phyloP scores from a whole-genome alignment of 1,139 yeast species.

The Suhomyces wounanorum region DNA sequence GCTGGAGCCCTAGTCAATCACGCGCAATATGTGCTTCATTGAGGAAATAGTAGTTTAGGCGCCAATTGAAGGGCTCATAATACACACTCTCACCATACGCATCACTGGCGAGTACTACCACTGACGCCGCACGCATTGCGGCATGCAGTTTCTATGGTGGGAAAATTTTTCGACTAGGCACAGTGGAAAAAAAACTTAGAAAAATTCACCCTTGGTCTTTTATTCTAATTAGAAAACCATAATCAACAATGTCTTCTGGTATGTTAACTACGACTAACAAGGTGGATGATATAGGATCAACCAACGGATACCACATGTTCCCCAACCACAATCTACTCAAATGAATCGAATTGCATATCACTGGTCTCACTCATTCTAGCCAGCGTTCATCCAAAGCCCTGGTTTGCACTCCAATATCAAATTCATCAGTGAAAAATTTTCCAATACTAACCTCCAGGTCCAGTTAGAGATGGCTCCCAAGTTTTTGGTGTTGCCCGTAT shows the following conservation, averaged over 20 bases:
- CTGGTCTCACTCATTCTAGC: not conserved
- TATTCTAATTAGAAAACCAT: conserved; percentile 25
- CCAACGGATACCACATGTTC: not conserved
- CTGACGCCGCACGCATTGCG: conserved; percentile 13
- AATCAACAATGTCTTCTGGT: conserved; percentile 25
- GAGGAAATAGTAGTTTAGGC: not conserved
- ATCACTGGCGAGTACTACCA: not conserved
- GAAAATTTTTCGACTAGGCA: conserved; percentile 16
- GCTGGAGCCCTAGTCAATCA: not conserved
- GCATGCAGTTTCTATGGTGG: conserved; percentile 5
- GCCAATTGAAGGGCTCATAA: not conserved
- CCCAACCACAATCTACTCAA: not conserved
- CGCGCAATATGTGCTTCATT: not conserved
- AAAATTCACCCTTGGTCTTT: conserved; percentile 18
- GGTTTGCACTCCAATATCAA: not conserved
- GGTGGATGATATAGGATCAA: not conserved
- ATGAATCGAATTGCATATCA: not conserved
- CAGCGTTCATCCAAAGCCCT: not conserved
- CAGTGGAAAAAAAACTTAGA: conserved; percentile 15
- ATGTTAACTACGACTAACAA: conserved; percentile 13
- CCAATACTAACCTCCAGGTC: conserved; percentile 50
- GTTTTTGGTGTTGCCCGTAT: conserved; percentile 99
- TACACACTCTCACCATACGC: not conserved
- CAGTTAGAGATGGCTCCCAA: conserved; percentile 95
- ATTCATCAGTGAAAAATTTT: not conserved